phyloP scores from a whole-genome alignment of 805 yeast species.

The Lipomyces yamadae region DNA sequence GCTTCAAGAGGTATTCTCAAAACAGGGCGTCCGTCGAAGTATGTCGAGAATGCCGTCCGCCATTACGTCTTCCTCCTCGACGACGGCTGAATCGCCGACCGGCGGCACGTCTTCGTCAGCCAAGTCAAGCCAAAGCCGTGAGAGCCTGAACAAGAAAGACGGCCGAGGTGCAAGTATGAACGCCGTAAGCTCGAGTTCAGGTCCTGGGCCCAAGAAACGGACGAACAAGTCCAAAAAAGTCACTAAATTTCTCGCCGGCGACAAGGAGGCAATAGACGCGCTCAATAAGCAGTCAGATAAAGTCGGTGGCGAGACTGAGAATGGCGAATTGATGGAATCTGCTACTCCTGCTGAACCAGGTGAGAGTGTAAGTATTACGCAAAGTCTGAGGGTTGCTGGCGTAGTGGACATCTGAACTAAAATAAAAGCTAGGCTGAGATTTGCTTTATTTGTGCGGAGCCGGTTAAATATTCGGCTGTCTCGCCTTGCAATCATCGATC shows the following conservation, averaged over 20 bases:
- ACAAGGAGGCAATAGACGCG: constrained; percentile 21
- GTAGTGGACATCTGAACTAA: neutral
- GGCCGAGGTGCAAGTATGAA: neutral
- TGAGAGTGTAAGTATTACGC: constrained; percentile 20
- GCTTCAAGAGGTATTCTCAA: neutral
- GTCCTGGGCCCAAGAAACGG: constrained; percentile 1
- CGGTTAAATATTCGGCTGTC: constrained; percentile 64
- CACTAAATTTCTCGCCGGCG: constrained; percentile 31
- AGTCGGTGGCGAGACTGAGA: neutral
- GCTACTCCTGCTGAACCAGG: constrained; percentile 29
- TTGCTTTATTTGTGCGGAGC: constrained; percentile 87
- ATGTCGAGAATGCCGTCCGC: neutral
- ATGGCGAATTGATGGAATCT: constrained; percentile 24
- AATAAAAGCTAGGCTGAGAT: constrained; percentile 42
- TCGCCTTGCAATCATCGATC: constrained; percentile 84
- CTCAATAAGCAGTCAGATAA: constrained; percentile 11
- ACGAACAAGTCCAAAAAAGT: constrained; percentile 11
- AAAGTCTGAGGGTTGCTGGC: neutral
- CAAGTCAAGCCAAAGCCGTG: neutral
- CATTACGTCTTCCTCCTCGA: neutral
- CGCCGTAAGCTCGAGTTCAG: neutral
- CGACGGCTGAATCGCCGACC: neutral
- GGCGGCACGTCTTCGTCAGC: neutral
- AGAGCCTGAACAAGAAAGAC: neutral
- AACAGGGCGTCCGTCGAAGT: neutral